A percentile compares a stretch with the other conserved stretches of the same genome.
These are phyloP conservation scores for Phytophthora fragariae DNA, from an alignment of 352 stramenopile genomes.

Conservation along the genomic window DNA sequence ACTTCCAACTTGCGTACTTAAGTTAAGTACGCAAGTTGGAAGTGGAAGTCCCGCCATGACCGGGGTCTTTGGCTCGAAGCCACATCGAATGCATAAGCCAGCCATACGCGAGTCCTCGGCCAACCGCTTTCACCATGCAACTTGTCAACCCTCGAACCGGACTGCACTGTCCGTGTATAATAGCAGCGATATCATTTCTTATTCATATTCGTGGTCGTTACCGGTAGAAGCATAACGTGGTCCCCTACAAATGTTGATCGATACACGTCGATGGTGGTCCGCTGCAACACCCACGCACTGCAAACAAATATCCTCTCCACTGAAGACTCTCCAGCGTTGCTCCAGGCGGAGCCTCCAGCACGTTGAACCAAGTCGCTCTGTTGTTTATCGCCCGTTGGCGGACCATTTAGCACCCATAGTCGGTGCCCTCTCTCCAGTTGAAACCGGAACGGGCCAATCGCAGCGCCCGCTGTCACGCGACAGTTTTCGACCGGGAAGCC, in stretches of 20 bases:
- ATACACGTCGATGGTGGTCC: no score
- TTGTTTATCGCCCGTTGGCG: conserved; percentile 18
- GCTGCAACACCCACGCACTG: background rate
- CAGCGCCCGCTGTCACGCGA: conserved; percentile 3
- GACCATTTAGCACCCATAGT: conserved; percentile 30
- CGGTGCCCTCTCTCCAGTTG: conserved; percentile 8
- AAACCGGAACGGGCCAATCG: conserved; percentile 26
- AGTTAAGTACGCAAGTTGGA: no score
- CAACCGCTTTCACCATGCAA: background rate
- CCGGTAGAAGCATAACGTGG: no score
- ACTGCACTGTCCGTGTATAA: no score
- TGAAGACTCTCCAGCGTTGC: no score
- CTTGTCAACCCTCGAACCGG: no score
- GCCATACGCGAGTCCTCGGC: background rate
- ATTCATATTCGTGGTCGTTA: background rate
- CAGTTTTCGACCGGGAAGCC: conserved; percentile 27
- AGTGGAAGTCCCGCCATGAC: no score
- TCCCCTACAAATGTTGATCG: no score
- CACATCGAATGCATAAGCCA: background rate
- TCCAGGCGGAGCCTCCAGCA: background rate
- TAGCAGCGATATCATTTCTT: background rate
- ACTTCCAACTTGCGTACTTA: no score
- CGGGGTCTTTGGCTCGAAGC: background rate
- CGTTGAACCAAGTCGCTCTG: background rate
- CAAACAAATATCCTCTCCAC: no score